Evolutionary conservation across 2,329 filamentous ascomycete genomes (phyloP).

Genomic region (Penicillium sp.): DNA sequence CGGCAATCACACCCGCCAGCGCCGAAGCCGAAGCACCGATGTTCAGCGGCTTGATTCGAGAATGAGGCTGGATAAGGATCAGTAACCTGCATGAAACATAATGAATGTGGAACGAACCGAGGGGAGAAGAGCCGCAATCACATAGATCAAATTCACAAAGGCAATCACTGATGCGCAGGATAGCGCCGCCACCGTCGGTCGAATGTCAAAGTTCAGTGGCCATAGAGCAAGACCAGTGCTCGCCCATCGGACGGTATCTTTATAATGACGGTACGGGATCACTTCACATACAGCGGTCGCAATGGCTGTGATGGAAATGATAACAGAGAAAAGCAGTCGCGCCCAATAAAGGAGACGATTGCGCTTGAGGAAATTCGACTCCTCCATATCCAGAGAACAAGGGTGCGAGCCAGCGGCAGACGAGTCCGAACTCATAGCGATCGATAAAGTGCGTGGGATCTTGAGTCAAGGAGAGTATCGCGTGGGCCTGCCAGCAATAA

Average conservation of each 20-base stretch:
- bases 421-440: slow-evolving; percentile 26
- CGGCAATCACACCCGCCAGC: slow-evolving; percentile 33
- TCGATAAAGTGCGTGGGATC: too few species aligned
- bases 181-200: slow-evolving; percentile 36
- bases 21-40: slow-evolving; percentile 31
- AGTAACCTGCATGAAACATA: background rate
- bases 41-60: slow-evolving; percentile 34
- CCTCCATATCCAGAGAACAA: slow-evolving; percentile 33
- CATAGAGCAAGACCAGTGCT: slow-evolving; percentile 36
- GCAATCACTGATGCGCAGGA: slow-evolving; percentile 35
- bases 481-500: background rate
- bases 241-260: slow-evolving; percentile 32
- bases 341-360: slow-evolving; percentile 30
- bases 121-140: slow-evolving; percentile 30
- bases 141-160: slow-evolving; percentile 30
- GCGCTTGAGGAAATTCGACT: slow-evolving; percentile 34
- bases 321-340: slow-evolving; percentile 31
- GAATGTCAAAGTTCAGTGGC: slow-evolving; percentile 40
- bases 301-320: slow-evolving; percentile 32
- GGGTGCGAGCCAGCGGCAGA: slow-evolving; percentile 29
- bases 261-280: slow-evolving; percentile 38
- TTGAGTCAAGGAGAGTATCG: too few species aligned
- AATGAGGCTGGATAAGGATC: slow-evolving; percentile 28
- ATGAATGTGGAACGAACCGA: slow-evolving; percentile 28
- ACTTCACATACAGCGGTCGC: slow-evolving; percentile 35